Evolutionary conservation across 441 rosid species (phyloP), one percentile per base, ranked within the genome.

Genomic region (Adansonia rubrostipa): DNA sequence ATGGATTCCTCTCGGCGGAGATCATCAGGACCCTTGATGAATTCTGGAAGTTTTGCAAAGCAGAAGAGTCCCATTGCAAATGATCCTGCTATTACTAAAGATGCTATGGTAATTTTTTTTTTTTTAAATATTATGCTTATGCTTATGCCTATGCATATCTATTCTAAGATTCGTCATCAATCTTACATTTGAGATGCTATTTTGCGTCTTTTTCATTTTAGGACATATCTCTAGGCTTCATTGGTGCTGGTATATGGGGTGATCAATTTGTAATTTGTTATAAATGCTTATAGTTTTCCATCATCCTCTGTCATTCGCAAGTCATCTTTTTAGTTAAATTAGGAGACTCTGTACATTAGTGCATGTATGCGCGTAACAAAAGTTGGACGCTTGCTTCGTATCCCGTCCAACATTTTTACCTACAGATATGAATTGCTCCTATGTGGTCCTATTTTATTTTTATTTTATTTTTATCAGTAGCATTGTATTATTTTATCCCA

Each of bases 1-100:
- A 84, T 86, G 87, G 93, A 89, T 80, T 85, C 91, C 62, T 84
- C 93, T 33, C 58, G 90, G 75, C 79, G 87, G 80, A 85, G 93
- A 84, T 56, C 77, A 62, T 88, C 95, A 15, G 91, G 90, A 22
- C 85, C 88, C 68, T 72, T 81, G 70, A 82, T 85, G 44, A 85
- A 77, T 78, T 82, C 93, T 28, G 90, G 87, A 73, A 85, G 79
- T 78, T 82, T 82, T 42, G 84, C 85, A 44, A 91, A 86, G 84
- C 93, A 89, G 75, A 88, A 84, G 82, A 87, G 80, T 81, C 84
- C 87, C 14, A 78, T 88, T 53, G 70, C 84, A 42, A 86, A 82
- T 50, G 92, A 89, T 42, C 78, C 87, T 75, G 66, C 86, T 44
- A 74, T 72, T 68, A 72, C 85, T 63, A 88, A 83, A 80, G 93